Conservation (phyloP, 1,139 yeast genomes). For the Yamadazyma atmosphaerica region DNA sequence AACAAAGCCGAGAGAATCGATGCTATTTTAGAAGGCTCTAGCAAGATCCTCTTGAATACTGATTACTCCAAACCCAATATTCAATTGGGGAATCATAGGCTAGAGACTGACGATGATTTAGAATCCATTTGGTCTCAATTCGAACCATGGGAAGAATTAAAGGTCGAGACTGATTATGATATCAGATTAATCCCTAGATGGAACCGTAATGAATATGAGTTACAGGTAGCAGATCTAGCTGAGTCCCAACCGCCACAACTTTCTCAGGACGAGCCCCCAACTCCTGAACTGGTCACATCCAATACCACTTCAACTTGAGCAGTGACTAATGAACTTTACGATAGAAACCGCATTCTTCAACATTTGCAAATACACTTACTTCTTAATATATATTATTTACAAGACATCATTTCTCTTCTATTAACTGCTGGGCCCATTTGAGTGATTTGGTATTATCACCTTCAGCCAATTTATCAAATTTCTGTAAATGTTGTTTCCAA, state of each 20-base stretch:
- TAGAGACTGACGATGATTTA: slow-evolving; percentile 43
- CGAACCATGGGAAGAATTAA: slow-evolving; percentile 56
- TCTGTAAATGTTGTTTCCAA: slow-evolving; percentile 47
- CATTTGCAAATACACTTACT: too few species aligned
- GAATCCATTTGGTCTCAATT: slow-evolving; percentile 48
- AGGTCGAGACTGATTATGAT: slow-evolving; percentile 44
- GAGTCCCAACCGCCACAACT: too few species aligned
- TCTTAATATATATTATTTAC: slow-evolving; percentile 1
- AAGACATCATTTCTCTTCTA: slow-evolving; percentile 18
- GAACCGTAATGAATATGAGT: slow-evolving; percentile 16
- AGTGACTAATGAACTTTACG: background rate
- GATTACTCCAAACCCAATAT: slow-evolving; percentile 37
- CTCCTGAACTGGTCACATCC: too few species aligned
- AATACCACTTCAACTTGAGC: background rate
- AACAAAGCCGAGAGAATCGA: slow-evolving; percentile 42
- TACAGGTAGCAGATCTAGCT: background rate
- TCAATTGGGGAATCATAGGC: slow-evolving; percentile 35
- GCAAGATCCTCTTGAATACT: slow-evolving; percentile 20
- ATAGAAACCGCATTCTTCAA: too few species aligned
- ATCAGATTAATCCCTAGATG: slow-evolving; percentile 47
- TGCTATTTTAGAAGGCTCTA: slow-evolving; percentile 36
- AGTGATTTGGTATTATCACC: slow-evolving; percentile 20
- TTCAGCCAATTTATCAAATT: slow-evolving; percentile 18
- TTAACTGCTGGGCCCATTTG: slow-evolving; percentile 40
- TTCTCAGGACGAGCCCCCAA: too few species aligned